Evolutionary conservation across 2,329 filamentous ascomycete genomes (phyloP), one percentile per base, ranked within the genome.

Genomic region (Reticulascus tulasneorum): DNA sequence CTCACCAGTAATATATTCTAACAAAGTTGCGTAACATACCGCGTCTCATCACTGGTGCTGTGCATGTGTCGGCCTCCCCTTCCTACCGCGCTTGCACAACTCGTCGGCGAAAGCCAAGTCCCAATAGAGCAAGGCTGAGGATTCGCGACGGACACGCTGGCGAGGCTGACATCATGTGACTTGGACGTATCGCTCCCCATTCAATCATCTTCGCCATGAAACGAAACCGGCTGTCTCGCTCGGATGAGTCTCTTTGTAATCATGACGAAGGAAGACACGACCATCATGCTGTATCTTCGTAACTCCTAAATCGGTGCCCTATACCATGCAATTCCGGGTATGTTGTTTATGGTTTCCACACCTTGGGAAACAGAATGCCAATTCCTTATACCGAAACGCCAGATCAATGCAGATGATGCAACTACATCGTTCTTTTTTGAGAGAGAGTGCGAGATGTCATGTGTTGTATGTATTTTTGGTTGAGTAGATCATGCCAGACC

Each of bases 291-390:
- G 30, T 25, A 42, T 38, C 33, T 38, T 29, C 42, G 42, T 42
- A 44, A 44, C 42, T 44, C 42, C 42, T 38, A 38, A 30, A 42
- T 32, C 27, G 32, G 32, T 42, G 42, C 39, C 42, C 42, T 42
- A 29, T 44, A 44, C 34, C 33, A 46, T 46, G 43, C 40, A 41
- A 40, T 31, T 38, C 43, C 34, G 40, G 42, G 42, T 40, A 44
- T 45, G 42, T 44, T 37, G 37, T 45, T 45, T 44, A 45, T 45
- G 40, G 37, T 44, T 40, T 35, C 37, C 43, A 37, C 37, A 25
- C 40, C 40, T 40, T 33, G 22, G 40, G 26, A 25, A 44, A 38
- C 23, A 42, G 23, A 42, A 38, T 33, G 39, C 35, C 37, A 26
- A 31, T 19, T 35, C 37, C 24, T 33, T 18, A 23, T 37, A 40